Evolutionary conservation across 1,284 basidiomycete genomes (phyloP), one percentile per base, ranked within the genome.

Genomic region (Psilocybe mexicana): DNA sequence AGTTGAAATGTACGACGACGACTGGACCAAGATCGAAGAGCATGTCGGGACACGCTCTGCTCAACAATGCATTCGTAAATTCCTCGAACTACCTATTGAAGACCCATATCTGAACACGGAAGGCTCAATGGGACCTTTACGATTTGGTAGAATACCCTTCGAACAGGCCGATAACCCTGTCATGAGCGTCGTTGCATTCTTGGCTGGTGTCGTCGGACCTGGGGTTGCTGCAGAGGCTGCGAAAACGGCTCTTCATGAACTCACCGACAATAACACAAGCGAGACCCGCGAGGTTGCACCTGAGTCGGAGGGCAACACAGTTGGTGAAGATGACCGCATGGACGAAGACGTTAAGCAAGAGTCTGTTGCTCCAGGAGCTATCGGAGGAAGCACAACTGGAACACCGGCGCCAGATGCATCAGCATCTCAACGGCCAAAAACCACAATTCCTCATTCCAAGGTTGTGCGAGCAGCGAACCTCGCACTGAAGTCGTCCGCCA

Each of bases 1-100:
- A 14, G 85, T 99, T 52, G 96, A 99, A 75, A 96, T 99, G 93
- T 95, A 90, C 72, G 94, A 98, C 64, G 96, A 98, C 70, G 96
- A 98, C 70, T 99, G 96, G 96, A 87, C 87, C 28, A 84, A 87
- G 38, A 88, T 99, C 58, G 89, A 94, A 61, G 90, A 94, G 65
- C 96, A 99, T 70, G 94, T 99, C 47, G 92, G 89, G 11, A 94
- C 94, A 24, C 83, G 95, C 47, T 88, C 88, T 14, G 90, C 94
- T 40, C 95, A 98, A 70, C 93, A 97, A 74, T 98, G 96, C 72
- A 92, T 99, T 66, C 87, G 90, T 65, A 93, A 94, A 70, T 99
- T 99, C 83, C 79, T 99, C 55, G 92, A 95, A 72, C 78, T 99
- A 36, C 97, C 97, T 1, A 99, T 99, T 67, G 96, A 99, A 74